These are phyloP conservation scores for Mortierella claussenii DNA, from an alignment of 192 early-diverging fungal genomes.

Conservation along the genomic window DNA sequence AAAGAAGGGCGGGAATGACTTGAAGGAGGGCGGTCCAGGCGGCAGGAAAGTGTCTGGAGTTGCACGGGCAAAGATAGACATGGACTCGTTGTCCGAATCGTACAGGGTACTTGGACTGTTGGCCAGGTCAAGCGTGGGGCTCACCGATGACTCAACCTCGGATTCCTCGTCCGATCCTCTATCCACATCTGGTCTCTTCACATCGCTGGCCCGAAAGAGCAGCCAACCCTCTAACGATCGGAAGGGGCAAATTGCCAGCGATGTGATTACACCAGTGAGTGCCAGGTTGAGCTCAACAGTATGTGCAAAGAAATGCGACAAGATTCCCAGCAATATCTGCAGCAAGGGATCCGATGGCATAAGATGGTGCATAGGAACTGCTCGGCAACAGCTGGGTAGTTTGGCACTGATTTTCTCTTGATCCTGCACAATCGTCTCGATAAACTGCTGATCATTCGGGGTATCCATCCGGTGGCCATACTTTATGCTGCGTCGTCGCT, in stretches of 20 bases:
- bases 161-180: slow-evolving; percentile 51
- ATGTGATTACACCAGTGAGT: slow-evolving; percentile 89
- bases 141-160: not conserved
- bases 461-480: slow-evolving; percentile 57
- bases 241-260: slow-evolving; percentile 79
- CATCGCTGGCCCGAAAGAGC: slow-evolving; percentile 61
- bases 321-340: slow-evolving; percentile 70
- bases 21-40: slow-evolving; percentile 54
- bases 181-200: slow-evolving; percentile 28
- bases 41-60: slow-evolving; percentile 17
- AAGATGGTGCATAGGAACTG: slow-evolving; percentile 57
- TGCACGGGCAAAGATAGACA: slow-evolving; percentile 11
- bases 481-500: slow-evolving; percentile 59
- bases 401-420: slow-evolving; percentile 13
- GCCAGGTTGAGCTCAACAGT: slow-evolving; percentile 90
- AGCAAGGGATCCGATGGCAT: slow-evolving; percentile 71
- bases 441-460: slow-evolving; percentile 10
- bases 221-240: slow-evolving; percentile 81
- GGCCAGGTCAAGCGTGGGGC: not conserved
- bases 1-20: slow-evolving; percentile 70
- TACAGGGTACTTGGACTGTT: not conserved
- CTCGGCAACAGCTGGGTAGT: slow-evolving; percentile 4
- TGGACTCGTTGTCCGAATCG: slow-evolving; percentile 49
- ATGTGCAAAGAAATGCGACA: slow-evolving; percentile 87
- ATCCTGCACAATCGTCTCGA: slow-evolving; percentile 3